These are phyloP conservation scores for Cladorrhinum samala DNA, from an alignment of 495 filamentous ascomycete species.

Conservation along the genomic window DNA sequence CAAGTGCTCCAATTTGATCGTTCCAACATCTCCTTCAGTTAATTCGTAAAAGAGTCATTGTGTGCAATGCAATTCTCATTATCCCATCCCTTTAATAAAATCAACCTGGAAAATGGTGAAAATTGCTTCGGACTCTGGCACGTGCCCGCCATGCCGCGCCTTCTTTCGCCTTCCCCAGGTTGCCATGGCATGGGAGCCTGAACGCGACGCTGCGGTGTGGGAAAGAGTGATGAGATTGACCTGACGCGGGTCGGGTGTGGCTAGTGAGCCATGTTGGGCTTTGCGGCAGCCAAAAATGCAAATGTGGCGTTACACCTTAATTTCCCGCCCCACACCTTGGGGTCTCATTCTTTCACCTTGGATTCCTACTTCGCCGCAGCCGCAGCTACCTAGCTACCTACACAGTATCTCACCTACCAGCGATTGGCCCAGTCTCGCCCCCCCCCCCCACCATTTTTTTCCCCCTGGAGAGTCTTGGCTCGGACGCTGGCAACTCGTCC, in stretches of 20 bases:
- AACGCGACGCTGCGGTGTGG: constrained; percentile 1
- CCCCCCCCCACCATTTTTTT: background rate
- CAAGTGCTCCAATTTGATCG: too few species aligned
- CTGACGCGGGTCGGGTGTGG: background rate
- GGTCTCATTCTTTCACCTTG: background rate
- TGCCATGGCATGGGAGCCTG: constrained; percentile 4
- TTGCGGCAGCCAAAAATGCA: background rate
- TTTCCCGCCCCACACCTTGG: background rate
- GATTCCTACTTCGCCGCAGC: too few species aligned
- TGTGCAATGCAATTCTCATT: too few species aligned
- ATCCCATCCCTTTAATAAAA: too few species aligned
- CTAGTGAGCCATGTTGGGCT: background rate
- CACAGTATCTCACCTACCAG: background rate
- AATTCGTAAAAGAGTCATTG: too few species aligned
- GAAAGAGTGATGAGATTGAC: background rate
- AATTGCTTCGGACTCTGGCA: too few species aligned
- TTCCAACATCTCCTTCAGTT: too few species aligned
- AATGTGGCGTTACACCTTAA: background rate
- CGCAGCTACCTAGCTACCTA: too few species aligned
- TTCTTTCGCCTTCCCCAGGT: constrained; percentile 6
- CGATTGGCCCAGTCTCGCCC: too few species aligned
- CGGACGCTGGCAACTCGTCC: background rate
- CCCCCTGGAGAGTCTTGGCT: too few species aligned
- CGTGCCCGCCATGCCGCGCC: background rate
- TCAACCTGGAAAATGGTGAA: too few species aligned